Evolutionary conservation across 2,329 filamentous ascomycete species (phyloP).

Genomic region (Sclerotinia glacialis): DNA sequence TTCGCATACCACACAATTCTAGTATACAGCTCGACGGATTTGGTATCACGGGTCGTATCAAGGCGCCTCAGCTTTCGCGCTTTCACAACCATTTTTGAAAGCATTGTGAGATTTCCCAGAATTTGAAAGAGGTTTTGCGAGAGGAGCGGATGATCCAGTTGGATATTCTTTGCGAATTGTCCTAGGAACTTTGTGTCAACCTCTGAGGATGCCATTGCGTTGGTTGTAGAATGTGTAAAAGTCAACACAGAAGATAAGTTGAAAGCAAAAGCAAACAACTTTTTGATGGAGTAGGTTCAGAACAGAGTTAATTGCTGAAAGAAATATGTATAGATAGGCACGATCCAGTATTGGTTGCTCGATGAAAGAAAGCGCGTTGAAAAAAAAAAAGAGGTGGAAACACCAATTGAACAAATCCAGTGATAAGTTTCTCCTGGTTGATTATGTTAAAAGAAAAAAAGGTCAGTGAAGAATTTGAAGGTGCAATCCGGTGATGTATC

Average conservation of each 20-base stretch:
- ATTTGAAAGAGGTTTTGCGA: conserved; percentile 85
- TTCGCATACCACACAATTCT: conserved; percentile 95
- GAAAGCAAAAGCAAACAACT: not conserved
- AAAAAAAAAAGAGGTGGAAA: not conserved
- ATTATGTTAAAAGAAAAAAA: not conserved
- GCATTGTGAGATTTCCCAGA: conserved; percentile 82
- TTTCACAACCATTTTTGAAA: conserved; percentile 77
- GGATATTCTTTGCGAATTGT: conserved; percentile 77
- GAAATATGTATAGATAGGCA: not conserved
- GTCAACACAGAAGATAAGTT: not conserved
- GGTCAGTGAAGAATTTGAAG: not conserved
- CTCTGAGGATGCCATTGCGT: conserved; percentile 85
- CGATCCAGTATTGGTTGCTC: not conserved
- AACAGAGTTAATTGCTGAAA: not conserved
- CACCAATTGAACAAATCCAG: not conserved
- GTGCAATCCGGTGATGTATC: not conserved
- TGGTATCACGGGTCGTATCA: conserved; percentile 74
- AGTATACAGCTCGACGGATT: conserved; percentile 77
- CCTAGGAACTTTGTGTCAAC: conserved; percentile 97
- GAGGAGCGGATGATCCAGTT: conserved; percentile 73
- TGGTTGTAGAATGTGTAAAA: not conserved
- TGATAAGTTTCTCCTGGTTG: not conserved
- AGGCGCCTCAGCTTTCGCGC: conserved; percentile 79
- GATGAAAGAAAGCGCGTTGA: not conserved
- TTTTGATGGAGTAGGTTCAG: not conserved